Evolutionary conservation across 2,329 filamentous ascomycete species (phyloP).

Genomic region (Pseudogymnoascus sp.): DNA sequence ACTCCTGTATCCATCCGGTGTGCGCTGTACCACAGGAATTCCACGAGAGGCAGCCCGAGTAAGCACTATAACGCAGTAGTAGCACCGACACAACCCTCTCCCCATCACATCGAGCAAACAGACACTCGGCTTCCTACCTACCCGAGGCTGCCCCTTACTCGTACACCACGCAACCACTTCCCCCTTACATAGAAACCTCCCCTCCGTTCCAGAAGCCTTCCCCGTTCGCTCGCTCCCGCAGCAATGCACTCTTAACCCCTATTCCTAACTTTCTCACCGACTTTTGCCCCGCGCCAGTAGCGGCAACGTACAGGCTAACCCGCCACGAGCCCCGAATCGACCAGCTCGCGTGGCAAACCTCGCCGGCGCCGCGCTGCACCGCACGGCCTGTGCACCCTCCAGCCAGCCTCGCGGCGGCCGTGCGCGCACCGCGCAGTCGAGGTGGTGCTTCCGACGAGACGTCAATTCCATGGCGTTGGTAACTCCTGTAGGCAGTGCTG

Average conservation of each 20-base stretch:
- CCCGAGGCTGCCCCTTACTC: neutral
- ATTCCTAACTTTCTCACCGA: neutral
- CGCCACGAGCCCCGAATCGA: neutral
- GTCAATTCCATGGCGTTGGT: neutral
- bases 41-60: conserved; percentile 2
- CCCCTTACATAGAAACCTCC: conserved; percentile 2
- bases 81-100: neutral
- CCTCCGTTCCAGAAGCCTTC: conserved; percentile 1
- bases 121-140: neutral
- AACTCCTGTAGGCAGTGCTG: neutral
- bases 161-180: neutral
- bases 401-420: neutral
- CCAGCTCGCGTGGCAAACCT: neutral
- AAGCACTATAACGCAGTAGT: neutral
- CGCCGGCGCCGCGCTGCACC: neutral
- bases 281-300: neutral
- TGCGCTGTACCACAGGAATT: neutral
- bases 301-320: neutral
- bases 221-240: conserved; percentile 1
- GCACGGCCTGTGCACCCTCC: neutral
- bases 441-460: neutral
- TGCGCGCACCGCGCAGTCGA: neutral
- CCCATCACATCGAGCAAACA: neutral
- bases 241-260: neutral
- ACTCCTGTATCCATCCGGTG: neutral